phyloP scores from a whole-genome alignment of 768 basidiomycete genomes.

The Nevesoporus exiguus region DNA sequence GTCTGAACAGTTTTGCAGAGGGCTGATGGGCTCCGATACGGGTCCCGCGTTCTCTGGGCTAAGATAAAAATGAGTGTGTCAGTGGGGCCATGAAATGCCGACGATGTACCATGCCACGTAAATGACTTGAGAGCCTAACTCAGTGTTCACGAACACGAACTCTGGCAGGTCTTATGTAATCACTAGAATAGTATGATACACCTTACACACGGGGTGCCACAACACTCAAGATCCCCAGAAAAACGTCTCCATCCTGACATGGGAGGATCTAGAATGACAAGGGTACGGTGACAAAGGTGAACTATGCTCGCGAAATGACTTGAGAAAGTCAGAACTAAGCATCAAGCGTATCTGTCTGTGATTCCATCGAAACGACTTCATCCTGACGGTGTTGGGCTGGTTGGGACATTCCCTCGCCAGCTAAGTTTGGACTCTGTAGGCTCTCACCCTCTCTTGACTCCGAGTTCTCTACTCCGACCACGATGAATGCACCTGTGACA shows the following conservation, averaged over 20 bases:
- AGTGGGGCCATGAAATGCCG: background rate
- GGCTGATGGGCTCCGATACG: conserved; percentile 47
- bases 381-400: conserved; percentile 5
- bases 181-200: background rate
- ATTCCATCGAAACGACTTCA: conserved; percentile 7
- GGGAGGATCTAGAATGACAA: background rate
- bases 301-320: background rate
- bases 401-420: conserved; percentile 1
- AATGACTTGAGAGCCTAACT: too few relatives aligned
- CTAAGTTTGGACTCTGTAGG: conserved; percentile 1
- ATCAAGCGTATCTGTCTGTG: background rate
- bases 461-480: conserved; percentile 58
- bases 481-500: conserved; percentile 75
- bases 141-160: too few relatives aligned
- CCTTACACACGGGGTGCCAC: background rate
- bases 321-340: background rate
- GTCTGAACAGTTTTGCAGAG: conserved; percentile 48
- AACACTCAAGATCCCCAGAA: background rate
- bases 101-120: conserved; percentile 20
- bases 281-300: background rate
- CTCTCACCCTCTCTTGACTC: conserved; percentile 36
- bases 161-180: too few relatives aligned
- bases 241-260: background rate
- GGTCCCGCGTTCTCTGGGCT: conserved; percentile 37
- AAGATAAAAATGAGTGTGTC: conserved; percentile 17